These are phyloP conservation scores for Monosporozyma unispora DNA, from an alignment of 805 yeast genomes.

Conservation along the genomic window DNA sequence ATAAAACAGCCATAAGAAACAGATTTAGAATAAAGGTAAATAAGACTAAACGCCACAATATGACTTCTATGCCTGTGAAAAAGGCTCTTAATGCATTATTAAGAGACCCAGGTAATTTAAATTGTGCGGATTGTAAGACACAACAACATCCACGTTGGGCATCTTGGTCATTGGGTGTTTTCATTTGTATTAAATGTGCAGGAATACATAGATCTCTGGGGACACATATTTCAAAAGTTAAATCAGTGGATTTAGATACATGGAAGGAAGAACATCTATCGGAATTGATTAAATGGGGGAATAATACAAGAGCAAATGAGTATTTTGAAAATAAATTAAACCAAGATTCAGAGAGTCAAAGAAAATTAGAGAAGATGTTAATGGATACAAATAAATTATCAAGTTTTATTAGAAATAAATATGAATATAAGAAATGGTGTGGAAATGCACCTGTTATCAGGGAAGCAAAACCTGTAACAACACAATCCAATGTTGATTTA, in stretches of 20 bases:
- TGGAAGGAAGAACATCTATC: conserved; percentile 93
- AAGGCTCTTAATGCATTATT: conserved; percentile 64
- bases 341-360: conserved; percentile 33
- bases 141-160: conserved; percentile 96
- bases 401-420: conserved; percentile 85
- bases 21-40: too few relatives aligned
- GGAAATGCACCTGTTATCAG: conserved; percentile 30
- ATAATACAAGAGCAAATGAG: conserved; percentile 54
- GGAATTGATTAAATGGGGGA: conserved; percentile 81
- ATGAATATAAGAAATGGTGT: conserved; percentile 85
- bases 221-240: conserved; percentile 86
- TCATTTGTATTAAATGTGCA: conserved; percentile 88
- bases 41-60: background rate
- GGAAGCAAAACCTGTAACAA: background rate
- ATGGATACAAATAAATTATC: conserved; percentile 74
- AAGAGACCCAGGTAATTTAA: conserved; percentile 65
- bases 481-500: background rate
- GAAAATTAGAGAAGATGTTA: conserved; percentile 29
- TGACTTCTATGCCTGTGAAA: conserved; percentile 17
- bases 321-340: conserved; percentile 74
- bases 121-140: conserved; percentile 87
- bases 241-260: conserved; percentile 87
- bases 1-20: too few relatives aligned
- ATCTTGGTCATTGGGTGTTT: conserved; percentile 89
- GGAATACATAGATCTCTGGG: conserved; percentile 95